Evolutionary conservation across 352 stramenopile species (phyloP), one percentile per base, ranked within the genome.

Genomic region (Thraustotheca clavata): DNA sequence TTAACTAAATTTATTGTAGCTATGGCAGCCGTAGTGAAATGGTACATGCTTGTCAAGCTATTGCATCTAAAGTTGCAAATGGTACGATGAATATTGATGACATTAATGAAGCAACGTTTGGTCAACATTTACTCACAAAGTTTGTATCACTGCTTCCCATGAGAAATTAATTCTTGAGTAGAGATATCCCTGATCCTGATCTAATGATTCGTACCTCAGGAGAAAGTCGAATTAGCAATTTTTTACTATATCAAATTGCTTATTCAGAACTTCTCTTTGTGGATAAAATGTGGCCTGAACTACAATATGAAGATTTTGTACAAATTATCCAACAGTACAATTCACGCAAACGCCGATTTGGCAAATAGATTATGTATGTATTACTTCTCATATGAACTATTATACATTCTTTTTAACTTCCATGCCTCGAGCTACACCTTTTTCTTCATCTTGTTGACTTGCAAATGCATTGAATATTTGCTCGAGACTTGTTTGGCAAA

Each of bases 11-110:
- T 8, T 89, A 26, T 34, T 35, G 35, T 41, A 97, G 91, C 70
- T 99, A 99, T 71, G 96, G 96, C 14, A 86, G 86, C 31, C 86
- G 96, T n/a, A 81, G 94, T 39, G 96, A 99, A 73, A 98, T 99
- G 60, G 87, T 95, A 0, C 77, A 88, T 49, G 93, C 91, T 1
- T 97, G 88, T 67, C 87, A 81, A 67, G 72, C 72, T n/a, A 89
- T 99, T 34, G 91, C 89, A 16, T 67, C 67, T 14, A 80, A 98
- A 49, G 89, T 97, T 18, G 69, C 71, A 27, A 69, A 73, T 35
- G 88, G 89, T 14, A 73, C 76, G 14, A 74, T 87, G 11, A 55
- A 73, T 1, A 55, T 86, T 5, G 70, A 94, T 12, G 71, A 88
- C 39, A 88, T 97, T 22, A 77, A 90, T 35, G 90, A 97, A 66